Evolutionary conservation across 805 yeast species (phyloP).

Genomic region (Tetrapisispora nanseiensis): DNA sequence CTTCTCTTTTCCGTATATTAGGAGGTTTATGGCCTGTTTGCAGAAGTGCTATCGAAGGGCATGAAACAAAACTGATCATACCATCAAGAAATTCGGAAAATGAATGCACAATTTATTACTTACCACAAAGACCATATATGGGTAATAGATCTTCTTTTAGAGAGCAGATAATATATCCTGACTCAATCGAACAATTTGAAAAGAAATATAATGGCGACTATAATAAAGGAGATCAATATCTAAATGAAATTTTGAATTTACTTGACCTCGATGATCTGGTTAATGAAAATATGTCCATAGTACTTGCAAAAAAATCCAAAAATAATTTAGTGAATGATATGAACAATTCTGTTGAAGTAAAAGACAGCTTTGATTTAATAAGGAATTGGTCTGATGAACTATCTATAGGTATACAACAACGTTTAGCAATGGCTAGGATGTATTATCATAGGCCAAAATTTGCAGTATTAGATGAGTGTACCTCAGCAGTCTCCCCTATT

Average conservation of each 20-base stretch:
- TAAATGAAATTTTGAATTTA: constrained; percentile 43
- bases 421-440: constrained; percentile 86
- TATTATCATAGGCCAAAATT: constrained; percentile 86
- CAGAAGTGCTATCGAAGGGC: constrained; percentile 43
- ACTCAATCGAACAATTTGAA: constrained; percentile 49
- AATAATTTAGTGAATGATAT: not conserved
- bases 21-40: constrained; percentile 91
- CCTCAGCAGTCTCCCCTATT: constrained; percentile 85
- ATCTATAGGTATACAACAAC: constrained; percentile 85
- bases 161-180: constrained; percentile 87
- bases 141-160: constrained; percentile 55
- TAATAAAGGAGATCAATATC: constrained; percentile 34
- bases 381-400: constrained; percentile 85
- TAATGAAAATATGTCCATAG: constrained; percentile 34
- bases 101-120: constrained; percentile 51
- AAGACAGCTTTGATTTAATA: constrained; percentile 53
- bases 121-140: constrained; percentile 88
- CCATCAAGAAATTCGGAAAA: constrained; percentile 29
- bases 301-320: constrained; percentile 18
- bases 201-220: constrained; percentile 23
- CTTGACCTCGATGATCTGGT: constrained; percentile 53
- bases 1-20: constrained; percentile 78
- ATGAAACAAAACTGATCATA: constrained; percentile 35
- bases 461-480: constrained; percentile 93
- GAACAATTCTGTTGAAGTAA: constrained; percentile 15